Evolutionary conservation across 208 protist genomes (phyloP), one percentile per base, ranked within the genome.

Genomic region (Leishmania tarentolae): DNA sequence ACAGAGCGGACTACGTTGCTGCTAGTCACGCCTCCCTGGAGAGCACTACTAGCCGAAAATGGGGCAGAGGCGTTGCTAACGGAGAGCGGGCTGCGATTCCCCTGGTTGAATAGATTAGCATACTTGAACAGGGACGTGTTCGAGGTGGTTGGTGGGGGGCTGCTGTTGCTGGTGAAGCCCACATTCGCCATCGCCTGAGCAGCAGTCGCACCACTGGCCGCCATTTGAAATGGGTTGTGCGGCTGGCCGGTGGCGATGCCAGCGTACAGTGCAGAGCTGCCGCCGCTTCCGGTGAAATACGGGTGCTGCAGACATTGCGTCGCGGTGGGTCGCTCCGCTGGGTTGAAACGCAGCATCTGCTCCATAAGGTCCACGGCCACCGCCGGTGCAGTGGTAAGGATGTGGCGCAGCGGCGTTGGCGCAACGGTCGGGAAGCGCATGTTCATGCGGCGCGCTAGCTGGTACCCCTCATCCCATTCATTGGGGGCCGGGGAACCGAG

Each of bases 321-420:
- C 2, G 95, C 95, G 4, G 98, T 99, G n/a, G 96, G 98, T 56
- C 99, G 92, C 71, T 99, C 98, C 8, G 84, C 85, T 11, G 98
- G 98, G 84, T 99, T 98, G 80, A 96, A 99, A 31, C 90, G 86
- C 40, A 99, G 82, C 90, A 99, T 92, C 74, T 98, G 91, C 47
- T 95, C 93, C 61, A 99, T 99, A 21, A 99, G 83, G 59, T 99
- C 92, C 47, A 99, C 95, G 9, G 98, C 99, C 76, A 97, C 92
- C n/a, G 86, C 80, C 40, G 91, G 94, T 13, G 98, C 98, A 63
- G 94, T 92, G 46, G 89, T 90, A 31, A 99, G 89, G 9, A 99
- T 82, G 47, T 92, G 86, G 21, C 91, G 86, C 59, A 99, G 90
- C 28, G 97, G 95, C 9, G 95, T 98, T 28, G 91, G 87, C 19